These are phyloP conservation scores for Dunaliella primolecta DNA, from an alignment of 139 green algal genomes.

Conservation along the genomic window DNA sequence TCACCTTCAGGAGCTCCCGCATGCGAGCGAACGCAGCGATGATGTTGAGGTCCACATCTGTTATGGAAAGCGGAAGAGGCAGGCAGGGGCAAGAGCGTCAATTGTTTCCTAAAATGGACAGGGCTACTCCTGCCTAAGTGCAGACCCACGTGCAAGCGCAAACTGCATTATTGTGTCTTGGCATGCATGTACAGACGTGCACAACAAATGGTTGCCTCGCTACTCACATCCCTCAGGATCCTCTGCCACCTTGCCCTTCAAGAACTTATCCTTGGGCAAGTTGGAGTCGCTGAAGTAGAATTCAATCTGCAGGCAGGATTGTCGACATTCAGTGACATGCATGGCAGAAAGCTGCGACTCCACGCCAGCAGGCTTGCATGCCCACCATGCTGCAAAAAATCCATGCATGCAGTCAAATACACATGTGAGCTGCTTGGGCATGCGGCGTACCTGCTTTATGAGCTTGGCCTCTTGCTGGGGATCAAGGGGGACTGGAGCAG, in stretches of 20 bases:
- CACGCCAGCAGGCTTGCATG: not conserved
- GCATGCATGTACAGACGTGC: too few relatives aligned
- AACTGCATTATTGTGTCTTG: too few relatives aligned
- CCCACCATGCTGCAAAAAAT: not conserved
- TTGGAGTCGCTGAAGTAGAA: conserved; percentile 95
- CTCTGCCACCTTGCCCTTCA: conserved; percentile 59
- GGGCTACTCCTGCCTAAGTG: too few relatives aligned
- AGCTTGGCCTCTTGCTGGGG: conserved; percentile 18
- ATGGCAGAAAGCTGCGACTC: not conserved
- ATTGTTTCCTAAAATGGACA: too few relatives aligned
- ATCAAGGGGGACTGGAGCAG: conserved; percentile 8
- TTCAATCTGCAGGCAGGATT: conserved; percentile 66
- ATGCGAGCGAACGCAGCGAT: conserved; percentile 85
- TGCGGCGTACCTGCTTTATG: conserved; percentile 20
- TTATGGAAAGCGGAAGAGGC: not conserved
- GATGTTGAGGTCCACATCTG: conserved; percentile 71
- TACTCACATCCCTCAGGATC: conserved; percentile 67
- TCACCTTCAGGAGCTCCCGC: conserved; percentile 57
- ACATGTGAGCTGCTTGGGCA: not conserved
- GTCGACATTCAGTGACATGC: not conserved
- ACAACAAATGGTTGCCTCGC: too few relatives aligned
- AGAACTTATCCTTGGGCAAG: conserved; percentile 80
- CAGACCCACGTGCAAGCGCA: too few relatives aligned
- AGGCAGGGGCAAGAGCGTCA: too few relatives aligned
- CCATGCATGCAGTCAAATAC: not conserved